Percentiles rank a stretch among this genome's conserved stretches.
phyloP scores from a whole-genome alignment of 1,139 yeast genomes.

The Citeromyces hawaiiensis region DNA sequence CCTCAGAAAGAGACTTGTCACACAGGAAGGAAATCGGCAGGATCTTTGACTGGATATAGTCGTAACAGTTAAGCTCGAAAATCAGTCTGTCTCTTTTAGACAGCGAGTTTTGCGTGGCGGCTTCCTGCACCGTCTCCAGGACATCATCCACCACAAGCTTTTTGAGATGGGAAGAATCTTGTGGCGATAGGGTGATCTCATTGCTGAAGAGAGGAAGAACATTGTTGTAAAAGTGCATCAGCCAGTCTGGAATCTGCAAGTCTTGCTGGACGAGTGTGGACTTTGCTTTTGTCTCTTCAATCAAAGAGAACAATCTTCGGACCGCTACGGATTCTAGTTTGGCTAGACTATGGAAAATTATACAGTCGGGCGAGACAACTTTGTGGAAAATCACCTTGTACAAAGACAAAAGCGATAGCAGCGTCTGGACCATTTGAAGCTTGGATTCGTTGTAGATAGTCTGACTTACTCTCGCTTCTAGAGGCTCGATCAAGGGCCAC shows the following conservation, averaged over 20 bases:
- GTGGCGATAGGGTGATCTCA: constrained; percentile 14
- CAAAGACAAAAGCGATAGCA: constrained; percentile 50
- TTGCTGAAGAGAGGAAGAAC: constrained; percentile 37
- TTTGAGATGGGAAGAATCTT: constrained; percentile 19
- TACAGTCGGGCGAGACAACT: constrained; percentile 12
- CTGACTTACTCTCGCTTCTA: constrained; percentile 48
- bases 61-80: constrained; percentile 44
- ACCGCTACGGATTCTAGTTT: constrained; percentile 20
- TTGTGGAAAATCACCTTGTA: constrained; percentile 61
- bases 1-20: constrained; percentile 18
- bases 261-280: constrained; percentile 26
- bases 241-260: constrained; percentile 65
- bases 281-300: constrained; percentile 19
- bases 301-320: constrained; percentile 25
- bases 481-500: constrained; percentile 33
- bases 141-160: constrained; percentile 28
- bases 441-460: constrained; percentile 53
- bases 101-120: constrained; percentile 6
- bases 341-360: constrained; percentile 9
- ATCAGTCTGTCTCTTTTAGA: constrained; percentile 15
- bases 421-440: constrained; percentile 38
- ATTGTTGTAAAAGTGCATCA: constrained; percentile 39
- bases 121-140: constrained; percentile 23
- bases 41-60: constrained; percentile 40
- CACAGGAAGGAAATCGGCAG: constrained; percentile 28